Evolutionary conservation across 1,139 yeast genomes (phyloP).

Genomic region (Debaryomyces subglobosus): DNA sequence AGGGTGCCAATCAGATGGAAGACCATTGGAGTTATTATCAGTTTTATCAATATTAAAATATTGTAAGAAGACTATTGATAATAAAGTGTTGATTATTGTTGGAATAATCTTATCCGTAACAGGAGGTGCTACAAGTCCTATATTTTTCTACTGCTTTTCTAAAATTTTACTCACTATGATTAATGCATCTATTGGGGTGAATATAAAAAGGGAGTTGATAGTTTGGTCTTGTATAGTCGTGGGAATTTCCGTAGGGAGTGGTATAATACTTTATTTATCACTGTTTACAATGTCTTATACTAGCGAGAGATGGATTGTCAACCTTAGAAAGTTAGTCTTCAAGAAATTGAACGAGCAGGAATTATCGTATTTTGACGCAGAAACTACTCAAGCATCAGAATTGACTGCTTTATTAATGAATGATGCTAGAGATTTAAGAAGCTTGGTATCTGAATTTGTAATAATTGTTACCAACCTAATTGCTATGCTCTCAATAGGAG

Average conservation of each 20-base stretch:
- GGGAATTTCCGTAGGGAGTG: conserved; percentile 62
- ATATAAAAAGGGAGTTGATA: conserved; percentile 32
- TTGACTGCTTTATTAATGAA: conserved; percentile 71
- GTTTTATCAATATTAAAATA: conserved; percentile 36
- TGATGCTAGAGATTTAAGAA: conserved; percentile 77
- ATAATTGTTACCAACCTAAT: conserved; percentile 55
- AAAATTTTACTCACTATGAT: conserved; percentile 62
- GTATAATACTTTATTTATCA: conserved; percentile 56
- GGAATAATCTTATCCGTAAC: conserved; percentile 59
- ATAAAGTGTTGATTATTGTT: conserved; percentile 38
- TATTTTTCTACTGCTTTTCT: conserved; percentile 79
- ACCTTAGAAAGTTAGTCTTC: conserved; percentile 56
- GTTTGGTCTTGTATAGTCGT: conserved; percentile 73
- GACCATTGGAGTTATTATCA: conserved; percentile 23
- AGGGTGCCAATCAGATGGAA: conserved; percentile 11
- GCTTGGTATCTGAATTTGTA: conserved; percentile 62
- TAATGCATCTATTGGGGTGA: conserved; percentile 35
- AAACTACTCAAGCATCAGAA: conserved; percentile 51
- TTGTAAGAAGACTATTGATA: conserved; percentile 35
- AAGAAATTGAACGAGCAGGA: conserved; percentile 54
- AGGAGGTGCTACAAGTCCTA: conserved; percentile 70
- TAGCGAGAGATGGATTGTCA: conserved; percentile 70
- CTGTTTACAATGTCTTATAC: conserved; percentile 53
- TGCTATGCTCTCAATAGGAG: conserved; percentile 59
- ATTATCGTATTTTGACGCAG: conserved; percentile 53